Evolutionary conservation across 768 basidiomycete species (phyloP).

Genomic region (Tulasnella sp.): DNA sequence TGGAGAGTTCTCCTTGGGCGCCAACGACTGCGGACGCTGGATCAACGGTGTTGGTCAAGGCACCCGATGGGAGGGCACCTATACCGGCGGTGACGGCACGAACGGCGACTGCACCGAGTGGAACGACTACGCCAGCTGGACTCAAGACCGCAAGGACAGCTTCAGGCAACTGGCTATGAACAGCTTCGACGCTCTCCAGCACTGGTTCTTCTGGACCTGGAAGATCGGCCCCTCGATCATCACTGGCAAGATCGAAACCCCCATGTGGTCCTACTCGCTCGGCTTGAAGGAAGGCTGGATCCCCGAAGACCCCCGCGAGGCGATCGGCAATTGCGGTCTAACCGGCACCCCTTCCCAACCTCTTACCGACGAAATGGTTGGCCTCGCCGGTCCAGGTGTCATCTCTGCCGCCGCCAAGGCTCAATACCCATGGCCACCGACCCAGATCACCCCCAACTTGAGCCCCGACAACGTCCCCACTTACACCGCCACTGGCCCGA

Average conservation of each 20-base stretch:
- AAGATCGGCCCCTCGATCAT: slow-evolving; percentile 84
- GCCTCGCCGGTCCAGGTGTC: slow-evolving; percentile 62
- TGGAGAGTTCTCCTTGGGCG: slow-evolving; percentile 60
- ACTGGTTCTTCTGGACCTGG: slow-evolving; percentile 99
- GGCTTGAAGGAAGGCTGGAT: slow-evolving; percentile 91
- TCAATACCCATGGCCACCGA: slow-evolving; percentile 65
- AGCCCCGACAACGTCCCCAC: slow-evolving; percentile 56
- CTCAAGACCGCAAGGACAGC: slow-evolving; percentile 53
- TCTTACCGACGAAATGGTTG: slow-evolving; percentile 48
- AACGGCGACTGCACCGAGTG: slow-evolving; percentile 57
- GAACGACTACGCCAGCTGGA: slow-evolving; percentile 72
- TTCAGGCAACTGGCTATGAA: slow-evolving; percentile 70
- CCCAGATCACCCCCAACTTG: background rate
- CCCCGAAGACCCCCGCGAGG: slow-evolving; percentile 77
- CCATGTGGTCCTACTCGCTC: slow-evolving; percentile 91
- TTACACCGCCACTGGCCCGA: slow-evolving; percentile 63
- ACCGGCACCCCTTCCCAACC: slow-evolving; percentile 35
- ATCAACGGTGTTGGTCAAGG: slow-evolving; percentile 51
- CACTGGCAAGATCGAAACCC: slow-evolving; percentile 68
- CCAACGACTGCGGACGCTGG: slow-evolving; percentile 38
- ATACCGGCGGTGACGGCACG: slow-evolving; percentile 34
- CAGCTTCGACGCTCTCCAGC: slow-evolving; percentile 91
- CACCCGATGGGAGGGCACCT: slow-evolving; percentile 86
- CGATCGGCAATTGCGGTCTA: slow-evolving; percentile 72
- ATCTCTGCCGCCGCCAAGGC: slow-evolving; percentile 49